Evolutionary conservation across 2,329 filamentous ascomycete species (phyloP), one percentile per base, ranked within the genome.

Genomic region (Purpureocillium lavendulum): DNA sequence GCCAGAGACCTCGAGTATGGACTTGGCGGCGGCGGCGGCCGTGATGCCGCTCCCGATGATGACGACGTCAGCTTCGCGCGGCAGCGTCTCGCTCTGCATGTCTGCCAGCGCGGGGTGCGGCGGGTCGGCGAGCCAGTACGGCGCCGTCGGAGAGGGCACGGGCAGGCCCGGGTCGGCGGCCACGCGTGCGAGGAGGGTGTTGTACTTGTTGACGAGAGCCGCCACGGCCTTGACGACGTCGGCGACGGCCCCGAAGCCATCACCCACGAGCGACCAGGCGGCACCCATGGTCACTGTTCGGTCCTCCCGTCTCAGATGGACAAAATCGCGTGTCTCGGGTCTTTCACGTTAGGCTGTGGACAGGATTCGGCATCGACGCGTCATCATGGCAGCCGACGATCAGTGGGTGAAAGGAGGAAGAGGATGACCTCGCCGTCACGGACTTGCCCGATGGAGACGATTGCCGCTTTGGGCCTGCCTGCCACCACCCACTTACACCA

Each of bases 11-110:
- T 58, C 56, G 1, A 58, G 47, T 3, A 58, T 41, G 1, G 53
- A 49, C 40, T 48, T 58, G 2, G 49, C 51, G 2, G 54, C 46
- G 1, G 55, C 48, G 4, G 61, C 64, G 9, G 64, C 70, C 2
- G 71, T 69, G 42, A 77, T 75, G 2, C 74, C 75, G 29, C 71
- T 75, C 16, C 74, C 72, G 45, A 77, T 67, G 31, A 77, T 64
- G 14, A 71, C 64, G 2, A 74, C 53, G 41, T 77, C 73, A 6
- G 63, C 65, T 7, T 57, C 49, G 2, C 48, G 33, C 0, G 67
- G 65, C 7, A 71, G 49, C 21, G 21, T 26, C 2, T 44, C 42
- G 2, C 52, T 44, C 26, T 55, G 54, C 3, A 54, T 49, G 35
- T 62, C 45, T 36, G 61, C 57, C 10, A 71, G 57, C 15, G 62